A percentile compares a stretch with the other conserved stretches of the same genome.
phyloP scores from a whole-genome alignment of 1,284 basidiomycete species.

The Xerocomus nothofagi region DNA sequence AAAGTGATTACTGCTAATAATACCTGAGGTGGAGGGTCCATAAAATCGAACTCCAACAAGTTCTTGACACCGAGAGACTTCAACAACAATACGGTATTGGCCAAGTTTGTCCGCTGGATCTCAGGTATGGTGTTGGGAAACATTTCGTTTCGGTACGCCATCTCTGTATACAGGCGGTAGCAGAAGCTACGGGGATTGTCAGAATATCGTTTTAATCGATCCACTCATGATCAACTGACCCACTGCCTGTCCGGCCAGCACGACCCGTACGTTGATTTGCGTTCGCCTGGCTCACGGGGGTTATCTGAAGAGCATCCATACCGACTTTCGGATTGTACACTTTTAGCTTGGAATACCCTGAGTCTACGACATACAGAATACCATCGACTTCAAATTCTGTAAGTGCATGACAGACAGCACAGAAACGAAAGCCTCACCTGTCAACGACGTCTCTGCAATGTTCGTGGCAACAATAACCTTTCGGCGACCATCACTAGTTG shows the following conservation, averaged over 20 bases:
- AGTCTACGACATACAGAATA: conserved; percentile 95
- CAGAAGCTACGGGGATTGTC: conserved; percentile 63
- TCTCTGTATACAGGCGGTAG: conserved; percentile 89
- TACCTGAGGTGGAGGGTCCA: conserved; percentile 95
- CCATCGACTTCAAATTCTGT: conserved; percentile 76
- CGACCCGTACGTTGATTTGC: conserved; percentile 94
- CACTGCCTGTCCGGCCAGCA: conserved; percentile 93
- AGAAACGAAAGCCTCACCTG: conserved; percentile 49
- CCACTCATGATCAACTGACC: conserved; percentile 49
- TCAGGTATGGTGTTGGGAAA: conserved; percentile 96
- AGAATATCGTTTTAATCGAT: neutral
- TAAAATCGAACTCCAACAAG: conserved; percentile 97
- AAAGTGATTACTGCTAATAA: conserved; percentile 45
- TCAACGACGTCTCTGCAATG: conserved; percentile 97
- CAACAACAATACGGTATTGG: conserved; percentile 92
- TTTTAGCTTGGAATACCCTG: conserved; percentile 96
- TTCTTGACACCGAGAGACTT: conserved; percentile 98
- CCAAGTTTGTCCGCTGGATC: conserved; percentile 96
- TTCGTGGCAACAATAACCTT: conserved; percentile 99
- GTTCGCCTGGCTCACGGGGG: conserved; percentile 98
- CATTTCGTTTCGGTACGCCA: conserved; percentile 86
- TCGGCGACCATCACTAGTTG: conserved; percentile 89
- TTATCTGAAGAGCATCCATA: conserved; percentile 99
- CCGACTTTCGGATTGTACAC: conserved; percentile 99
- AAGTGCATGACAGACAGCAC: conserved; percentile 7